Base-by-base conservation (phyloP, 352 stramenopile genomes). In the Phytophthora aleatoria region DNA sequence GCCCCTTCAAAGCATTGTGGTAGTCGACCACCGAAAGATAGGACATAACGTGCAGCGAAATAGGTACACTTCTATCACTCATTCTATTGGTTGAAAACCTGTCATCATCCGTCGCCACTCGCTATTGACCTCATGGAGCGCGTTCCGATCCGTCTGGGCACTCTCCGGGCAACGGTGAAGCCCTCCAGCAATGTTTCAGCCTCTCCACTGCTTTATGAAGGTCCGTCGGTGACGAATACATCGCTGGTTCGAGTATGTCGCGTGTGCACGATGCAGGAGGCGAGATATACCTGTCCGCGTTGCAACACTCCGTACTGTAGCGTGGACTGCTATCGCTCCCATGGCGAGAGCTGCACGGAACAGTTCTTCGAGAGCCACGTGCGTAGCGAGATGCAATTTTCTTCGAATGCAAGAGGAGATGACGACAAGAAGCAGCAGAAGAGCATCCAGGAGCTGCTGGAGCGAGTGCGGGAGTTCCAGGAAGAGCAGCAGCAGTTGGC, bases 291-390 rank as follows among this genome's bases (percentile, higher is more conserved):
- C 11, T 96, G 88, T 78, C 88, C 88, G 20, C 83, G 84, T 5
- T 96, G 88, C 72, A 91, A 90, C 30, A 64, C 72, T 45, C 74
- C 83, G 6, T 96, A 95, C 69, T 96, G 88, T 64, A 84, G 81
- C 54, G 83, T 91, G 8, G 45, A 65, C 24, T 96, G 88, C 77
- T 96, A 92, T 68, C 81, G 83, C 45, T 61, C 60, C 10, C 88
- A 96, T 65, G 78, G 85, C 42, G 66, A 79, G 50, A 58, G 47
- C 10, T 96, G 88, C 60, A 95, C 85, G 0, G 88, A 96, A 57
- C 68, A 73, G 24, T 96, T 96, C 61, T 95, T 86, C 55, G 81
- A 94, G 49, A 69, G 57, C 4, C 80, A 93, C 36, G 85, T 95
- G 24, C 66, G 69, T 10, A 76, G 59, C 45, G 79, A 90, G 26